Evolutionary conservation across 2,329 filamentous ascomycete species (phyloP).

Genomic region (Calonectria fujianensis): DNA sequence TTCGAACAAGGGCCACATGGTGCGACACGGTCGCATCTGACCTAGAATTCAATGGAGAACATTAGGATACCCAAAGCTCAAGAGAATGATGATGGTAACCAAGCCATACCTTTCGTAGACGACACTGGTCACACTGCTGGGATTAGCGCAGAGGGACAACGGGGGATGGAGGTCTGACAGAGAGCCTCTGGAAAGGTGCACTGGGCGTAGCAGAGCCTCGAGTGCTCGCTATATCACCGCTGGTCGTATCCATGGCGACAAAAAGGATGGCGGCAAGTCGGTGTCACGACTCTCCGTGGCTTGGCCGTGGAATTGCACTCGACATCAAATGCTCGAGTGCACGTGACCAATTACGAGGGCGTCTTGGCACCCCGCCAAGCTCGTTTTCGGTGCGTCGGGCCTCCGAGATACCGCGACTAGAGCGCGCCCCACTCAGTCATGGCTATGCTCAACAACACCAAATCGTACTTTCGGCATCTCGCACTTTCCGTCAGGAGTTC

Average conservation of each 20-base stretch:
- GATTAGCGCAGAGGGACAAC: background rate
- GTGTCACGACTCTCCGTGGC: background rate
- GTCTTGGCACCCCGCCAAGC: background rate
- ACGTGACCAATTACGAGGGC: background rate
- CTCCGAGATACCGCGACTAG: background rate
- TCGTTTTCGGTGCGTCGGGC: background rate
- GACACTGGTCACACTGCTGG: conserved; percentile 28
- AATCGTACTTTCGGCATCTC: background rate
- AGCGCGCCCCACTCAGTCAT: background rate
- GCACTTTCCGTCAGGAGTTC: background rate
- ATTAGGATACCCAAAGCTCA: background rate
- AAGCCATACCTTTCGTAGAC: conserved; percentile 26
- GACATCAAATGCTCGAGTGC: background rate
- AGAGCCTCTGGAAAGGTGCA: background rate
- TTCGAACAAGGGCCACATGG: conserved; percentile 42
- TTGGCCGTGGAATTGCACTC: background rate
- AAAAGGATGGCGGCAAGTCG: background rate
- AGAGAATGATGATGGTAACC: background rate
- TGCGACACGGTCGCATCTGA: conserved; percentile 41
- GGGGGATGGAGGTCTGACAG: background rate
- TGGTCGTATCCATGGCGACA: background rate
- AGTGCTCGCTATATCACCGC: background rate
- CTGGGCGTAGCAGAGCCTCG: background rate
- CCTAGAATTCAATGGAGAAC: conserved; percentile 13
- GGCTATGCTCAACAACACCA: background rate